Evolutionary conservation across 352 stramenopile genomes (phyloP), one percentile per base, ranked within the genome.

Genomic region (Phytophthora pseudosyringae): DNA sequence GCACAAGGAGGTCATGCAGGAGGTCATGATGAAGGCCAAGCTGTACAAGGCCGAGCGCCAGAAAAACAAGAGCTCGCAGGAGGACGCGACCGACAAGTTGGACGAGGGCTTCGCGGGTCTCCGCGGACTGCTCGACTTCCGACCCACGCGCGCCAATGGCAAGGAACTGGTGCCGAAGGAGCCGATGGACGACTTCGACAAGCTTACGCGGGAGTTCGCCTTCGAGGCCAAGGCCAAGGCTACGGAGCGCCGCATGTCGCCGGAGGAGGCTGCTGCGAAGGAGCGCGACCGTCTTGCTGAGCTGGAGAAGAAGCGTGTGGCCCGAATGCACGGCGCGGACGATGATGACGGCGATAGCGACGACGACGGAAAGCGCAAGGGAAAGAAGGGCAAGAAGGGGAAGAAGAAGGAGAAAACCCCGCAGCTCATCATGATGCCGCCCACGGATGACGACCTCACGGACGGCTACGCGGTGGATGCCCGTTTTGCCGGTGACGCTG

Each of bases 301-400:
- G 63, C 66, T 98, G 15, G 97, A 99, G 75, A 93, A 91, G 44
- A 90, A 95, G 66, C 88, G 97, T n/a, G 62, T 98, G 18, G 92
- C 91, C 4, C 83, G 96, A 45, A 99, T 99, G 97, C 92, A 97
- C 58, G 94, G 94, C n/a, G 92, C 97, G 46, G 81, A 90, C 4
- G 72, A 73, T 8, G 78, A 85, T 15, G 75, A 86, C 13, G 83
- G 89, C 36, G 91, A 97, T 31, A 77, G 85, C 6, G 77, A 81
- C 0, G 76, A 80, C 9, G 59, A 55, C 3, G 68, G 54, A 25
- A 74, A 71, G 26, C 76, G 83, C 16, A 91, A 86, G 69, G 71
- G 66, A 7, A 77, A 73, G 44, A 74, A 79, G 32, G 73, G 67
- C 45, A 87, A 85, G 71, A 78, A 79, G 50, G 61, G 49, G 5